Conservation (phyloP, 225 moss, liverwort and hornwort species). For the Rhytidiadelphus loreus region DNA sequence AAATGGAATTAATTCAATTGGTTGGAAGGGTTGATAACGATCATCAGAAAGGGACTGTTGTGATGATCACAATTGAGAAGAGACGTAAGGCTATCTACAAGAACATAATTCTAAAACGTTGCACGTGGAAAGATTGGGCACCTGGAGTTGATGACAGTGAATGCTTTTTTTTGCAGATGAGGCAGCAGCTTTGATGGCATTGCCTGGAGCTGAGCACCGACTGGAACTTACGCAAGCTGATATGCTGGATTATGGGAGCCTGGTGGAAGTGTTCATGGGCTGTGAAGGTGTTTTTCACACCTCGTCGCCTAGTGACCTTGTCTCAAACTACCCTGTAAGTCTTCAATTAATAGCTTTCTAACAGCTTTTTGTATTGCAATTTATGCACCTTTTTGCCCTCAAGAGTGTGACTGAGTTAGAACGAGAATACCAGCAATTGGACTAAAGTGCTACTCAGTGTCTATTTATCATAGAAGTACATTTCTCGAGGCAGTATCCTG, state of each 20-base stretch:
- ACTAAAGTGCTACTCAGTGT: not conserved
- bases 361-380: not conserved
- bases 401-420: not conserved
- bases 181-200: constrained; percentile 70
- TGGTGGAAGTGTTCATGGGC: constrained; percentile 47
- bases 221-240: constrained; percentile 58
- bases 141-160: not conserved
- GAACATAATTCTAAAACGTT: not conserved
- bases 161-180: constrained; percentile 28
- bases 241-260: constrained; percentile 62
- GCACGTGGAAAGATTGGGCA: too few species aligned
- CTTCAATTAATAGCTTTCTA: not conserved
- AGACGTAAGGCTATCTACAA: not conserved
- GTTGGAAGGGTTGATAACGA: not conserved
- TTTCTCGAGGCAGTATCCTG: not conserved
- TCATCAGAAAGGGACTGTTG: not conserved
- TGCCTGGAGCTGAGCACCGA: constrained; percentile 63
- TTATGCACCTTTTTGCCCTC: not conserved
- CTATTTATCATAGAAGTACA: not conserved
- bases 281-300: constrained; percentile 48
- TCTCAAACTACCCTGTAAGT: constrained; percentile 47
- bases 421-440: not conserved
- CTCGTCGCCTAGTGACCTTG: constrained; percentile 36
- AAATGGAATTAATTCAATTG: not conserved
- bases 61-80: not conserved